These are phyloP conservation scores for Azolla pinnata DNA, from an alignment of 75 land plant genomes.

Conservation along the genomic window DNA sequence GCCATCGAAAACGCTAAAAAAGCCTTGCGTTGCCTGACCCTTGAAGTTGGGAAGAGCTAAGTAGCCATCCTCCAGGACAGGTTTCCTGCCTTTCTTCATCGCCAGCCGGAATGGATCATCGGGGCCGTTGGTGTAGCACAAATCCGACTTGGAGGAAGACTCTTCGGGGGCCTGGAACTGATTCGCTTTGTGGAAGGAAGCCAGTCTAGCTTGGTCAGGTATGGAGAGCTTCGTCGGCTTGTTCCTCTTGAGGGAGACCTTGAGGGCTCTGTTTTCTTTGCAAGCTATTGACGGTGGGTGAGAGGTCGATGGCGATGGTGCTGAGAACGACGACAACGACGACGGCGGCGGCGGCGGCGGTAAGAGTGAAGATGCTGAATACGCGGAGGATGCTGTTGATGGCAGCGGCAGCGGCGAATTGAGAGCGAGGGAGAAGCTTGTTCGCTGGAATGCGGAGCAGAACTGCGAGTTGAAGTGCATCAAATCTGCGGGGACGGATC, in stretches of 20 bases:
- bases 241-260: slow-evolving; percentile 49
- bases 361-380: no score
- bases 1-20: slow-evolving; percentile 86
- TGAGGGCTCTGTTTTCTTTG: no score
- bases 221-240: slow-evolving; percentile 59
- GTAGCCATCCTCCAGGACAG: slow-evolving; percentile 54
- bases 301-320: no score
- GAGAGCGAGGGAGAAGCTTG: no score
- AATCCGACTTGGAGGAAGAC: neutral
- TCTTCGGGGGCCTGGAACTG: neutral
- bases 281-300: no score
- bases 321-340: no score
- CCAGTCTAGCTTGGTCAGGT: slow-evolving; percentile 24
- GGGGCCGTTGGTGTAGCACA: slow-evolving; percentile 3
- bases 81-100: slow-evolving; percentile 58
- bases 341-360: no score
- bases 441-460: no score
- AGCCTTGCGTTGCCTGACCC: slow-evolving; percentile 46
- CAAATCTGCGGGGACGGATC: no score
- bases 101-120: slow-evolving; percentile 20
- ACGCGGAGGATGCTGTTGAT: no score
- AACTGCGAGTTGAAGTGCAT: no score
- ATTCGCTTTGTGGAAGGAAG: neutral
- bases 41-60: slow-evolving; percentile 29
- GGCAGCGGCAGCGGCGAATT: no score